These are phyloP conservation scores for Simmondsia chinensis DNA, from an alignment of 148 eudicot genomes.

Conservation along the genomic window DNA sequence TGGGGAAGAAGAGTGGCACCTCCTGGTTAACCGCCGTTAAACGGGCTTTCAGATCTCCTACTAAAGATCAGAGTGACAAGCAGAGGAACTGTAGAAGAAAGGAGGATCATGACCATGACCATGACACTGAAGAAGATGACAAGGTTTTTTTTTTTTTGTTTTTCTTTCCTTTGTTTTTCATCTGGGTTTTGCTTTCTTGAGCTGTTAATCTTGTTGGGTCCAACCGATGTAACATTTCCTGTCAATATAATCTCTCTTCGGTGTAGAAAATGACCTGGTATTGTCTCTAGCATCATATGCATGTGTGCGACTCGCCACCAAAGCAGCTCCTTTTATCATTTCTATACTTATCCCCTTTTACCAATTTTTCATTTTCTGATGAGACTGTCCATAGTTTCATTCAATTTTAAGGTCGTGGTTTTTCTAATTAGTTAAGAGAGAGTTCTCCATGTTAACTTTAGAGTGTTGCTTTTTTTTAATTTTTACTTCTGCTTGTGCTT, in stretches of 20 bases:
- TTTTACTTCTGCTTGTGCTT: background rate
- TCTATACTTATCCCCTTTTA: too few relatives aligned
- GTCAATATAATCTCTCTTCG: background rate
- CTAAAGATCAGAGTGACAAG: conserved; percentile 32
- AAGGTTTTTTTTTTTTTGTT: conserved; percentile 5
- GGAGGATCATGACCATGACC: conserved; percentile 31
- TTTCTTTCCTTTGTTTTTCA: background rate
- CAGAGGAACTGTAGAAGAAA: conserved; percentile 30
- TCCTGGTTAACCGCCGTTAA: conserved; percentile 77
- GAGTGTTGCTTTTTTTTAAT: too few relatives aligned
- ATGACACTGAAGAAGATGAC: conserved; percentile 44
- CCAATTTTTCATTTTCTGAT: too few relatives aligned
- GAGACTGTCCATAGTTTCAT: too few relatives aligned
- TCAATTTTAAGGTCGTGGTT: too few relatives aligned
- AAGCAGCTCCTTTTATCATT: too few relatives aligned
- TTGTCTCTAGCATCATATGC: too few relatives aligned
- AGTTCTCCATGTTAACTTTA: too few relatives aligned
- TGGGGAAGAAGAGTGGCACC: conserved; percentile 20
- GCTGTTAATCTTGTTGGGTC: background rate
- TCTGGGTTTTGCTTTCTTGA: background rate
- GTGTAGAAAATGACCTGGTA: too few relatives aligned
- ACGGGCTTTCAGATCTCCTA: conserved; percentile 68
- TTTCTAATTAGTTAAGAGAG: too few relatives aligned
- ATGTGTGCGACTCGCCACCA: too few relatives aligned
- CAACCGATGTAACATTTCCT: too few relatives aligned